phyloP scores from a whole-genome alignment of 2,329 filamentous ascomycete species.

The Diatrype stigma region DNA sequence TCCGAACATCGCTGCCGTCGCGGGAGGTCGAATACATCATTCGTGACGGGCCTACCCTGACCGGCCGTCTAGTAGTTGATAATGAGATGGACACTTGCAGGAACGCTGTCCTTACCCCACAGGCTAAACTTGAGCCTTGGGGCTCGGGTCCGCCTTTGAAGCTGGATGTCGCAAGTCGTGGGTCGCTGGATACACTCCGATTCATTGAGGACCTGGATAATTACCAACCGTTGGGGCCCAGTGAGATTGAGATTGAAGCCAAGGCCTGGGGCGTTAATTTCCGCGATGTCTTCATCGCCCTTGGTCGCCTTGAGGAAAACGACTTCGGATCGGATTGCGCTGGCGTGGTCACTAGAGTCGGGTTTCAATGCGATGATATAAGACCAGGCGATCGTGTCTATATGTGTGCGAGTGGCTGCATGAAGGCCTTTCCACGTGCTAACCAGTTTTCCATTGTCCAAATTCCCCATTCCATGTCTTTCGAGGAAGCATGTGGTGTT shows the following conservation, averaged over 20 bases:
- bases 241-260: neutral
- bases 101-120: neutral
- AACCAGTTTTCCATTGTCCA: neutral
- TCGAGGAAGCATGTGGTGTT: neutral
- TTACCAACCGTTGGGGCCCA: neutral
- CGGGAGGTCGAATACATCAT: slow-evolving; percentile 6
- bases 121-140: slow-evolving; percentile 2
- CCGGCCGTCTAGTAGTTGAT: slow-evolving; percentile 2
- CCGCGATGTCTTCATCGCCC: neutral
- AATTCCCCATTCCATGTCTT: neutral
- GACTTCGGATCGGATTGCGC: neutral
- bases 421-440: neutral
- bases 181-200: neutral
- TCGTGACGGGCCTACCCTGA: neutral
- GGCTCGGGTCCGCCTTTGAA: slow-evolving; percentile 4
- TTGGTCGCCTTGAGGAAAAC: neutral
- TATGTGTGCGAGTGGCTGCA: neutral
- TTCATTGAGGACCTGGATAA: neutral
- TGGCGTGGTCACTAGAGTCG: neutral
- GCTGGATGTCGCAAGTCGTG: slow-evolving; percentile 1
- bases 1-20: neutral
- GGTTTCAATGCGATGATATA: neutral
- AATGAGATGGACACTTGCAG: too few species aligned
- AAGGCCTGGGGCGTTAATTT: slow-evolving; percentile 1
- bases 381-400: neutral